Evolutionary conservation across 805 yeast species (phyloP), one percentile per base, ranked within the genome.

Genomic region (Saccharomycopsis capsularis): DNA sequence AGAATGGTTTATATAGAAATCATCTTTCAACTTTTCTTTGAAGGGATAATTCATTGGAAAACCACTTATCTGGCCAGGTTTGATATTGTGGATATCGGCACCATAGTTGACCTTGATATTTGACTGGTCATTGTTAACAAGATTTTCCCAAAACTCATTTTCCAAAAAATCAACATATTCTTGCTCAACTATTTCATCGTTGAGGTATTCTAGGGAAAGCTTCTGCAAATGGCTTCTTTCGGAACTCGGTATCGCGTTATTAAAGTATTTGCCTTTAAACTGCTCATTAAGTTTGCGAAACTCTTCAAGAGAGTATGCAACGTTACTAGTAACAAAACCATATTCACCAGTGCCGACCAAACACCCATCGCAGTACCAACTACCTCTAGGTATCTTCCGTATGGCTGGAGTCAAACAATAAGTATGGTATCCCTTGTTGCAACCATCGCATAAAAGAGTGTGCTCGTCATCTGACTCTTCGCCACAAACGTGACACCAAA

Each of bases 321-420:
- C 61, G 1, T 80, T 75, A 1, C 71, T 69, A 55, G 85, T 93
- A 55, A 84, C 90, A 62, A 91, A 90, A 0, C 95, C 95, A 59
- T 87, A 90, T 55, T 81, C 89, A 1, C 93, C 91, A 37, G 86
- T 82, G 0, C 95, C 96, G 13, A 84, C 70, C n/a, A 90, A 68
- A 63, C 98, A 90, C 49, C 75, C 75, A 44, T 82, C 83, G 63
- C 98, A 90, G 59, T 74, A 82, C 95, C 96, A 90, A 16, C 70
- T 74, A 9, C 76, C 76, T 23, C 68, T 60, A 0, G 90, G 89
- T 1, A 81, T 66, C 2, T 58, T 57, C 0, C 63, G 59, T 22
- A 83, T 56, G 1, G 79, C 79, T 2, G 83, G 83, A 13, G 64
- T 65, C n/a, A 88, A 66, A 60, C 95, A 88, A 36, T 67, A 65